These are phyloP conservation scores for Aotearoamyces nothofagi DNA, from an alignment of 2,329 filamentous ascomycete species.

Conservation along the genomic window DNA sequence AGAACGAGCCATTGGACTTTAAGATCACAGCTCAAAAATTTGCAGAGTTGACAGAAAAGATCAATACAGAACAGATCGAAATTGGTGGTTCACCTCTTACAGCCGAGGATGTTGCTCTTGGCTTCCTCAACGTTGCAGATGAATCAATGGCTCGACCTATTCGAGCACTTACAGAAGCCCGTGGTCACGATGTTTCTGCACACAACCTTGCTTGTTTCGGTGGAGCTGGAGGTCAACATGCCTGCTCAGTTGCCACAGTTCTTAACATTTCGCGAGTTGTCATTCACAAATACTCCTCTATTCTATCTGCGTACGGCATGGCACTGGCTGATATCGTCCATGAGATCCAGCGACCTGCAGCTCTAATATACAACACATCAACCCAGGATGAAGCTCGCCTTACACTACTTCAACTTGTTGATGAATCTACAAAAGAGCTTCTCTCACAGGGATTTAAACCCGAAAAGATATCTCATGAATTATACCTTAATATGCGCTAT, in stretches of 20 bases:
- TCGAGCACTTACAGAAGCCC: slow-evolving; percentile 74
- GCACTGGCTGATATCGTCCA: slow-evolving; percentile 83
- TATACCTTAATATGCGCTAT: slow-evolving; percentile 86
- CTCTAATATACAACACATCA: slow-evolving; percentile 34
- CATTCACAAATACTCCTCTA: slow-evolving; percentile 73
- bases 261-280: slow-evolving; percentile 77
- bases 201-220: slow-evolving; percentile 83
- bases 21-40: slow-evolving; percentile 62
- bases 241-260: slow-evolving; percentile 70
- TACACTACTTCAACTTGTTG: slow-evolving; percentile 46
- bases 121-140: slow-evolving; percentile 82
- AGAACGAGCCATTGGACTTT: slow-evolving; percentile 64
- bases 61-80: slow-evolving; percentile 52
- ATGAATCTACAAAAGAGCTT: slow-evolving; percentile 50
- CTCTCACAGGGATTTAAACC: slow-evolving; percentile 63
- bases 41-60: slow-evolving; percentile 56
- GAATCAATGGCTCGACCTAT: slow-evolving; percentile 86
- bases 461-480: slow-evolving; percentile 65
- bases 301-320: slow-evolving; percentile 85
- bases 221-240: slow-evolving; percentile 81
- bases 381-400: slow-evolving; percentile 35
- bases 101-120: slow-evolving; percentile 36
- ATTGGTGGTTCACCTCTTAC: slow-evolving; percentile 46
- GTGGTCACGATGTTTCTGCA: slow-evolving; percentile 76
- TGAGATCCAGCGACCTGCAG: slow-evolving; percentile 66